Base-by-base conservation (phyloP, 306 rosid genomes). In the Vigna hirtella region DNA sequence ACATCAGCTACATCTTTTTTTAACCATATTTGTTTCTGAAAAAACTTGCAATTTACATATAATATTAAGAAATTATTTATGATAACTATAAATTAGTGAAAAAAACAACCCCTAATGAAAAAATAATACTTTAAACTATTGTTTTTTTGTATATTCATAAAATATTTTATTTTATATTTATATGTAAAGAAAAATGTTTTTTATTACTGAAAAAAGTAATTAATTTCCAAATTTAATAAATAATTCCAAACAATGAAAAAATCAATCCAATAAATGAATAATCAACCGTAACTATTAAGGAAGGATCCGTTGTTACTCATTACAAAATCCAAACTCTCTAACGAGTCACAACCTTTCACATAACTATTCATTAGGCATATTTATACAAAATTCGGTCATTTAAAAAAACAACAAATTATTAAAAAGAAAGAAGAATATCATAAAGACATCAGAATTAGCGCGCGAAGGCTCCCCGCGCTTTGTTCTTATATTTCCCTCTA, bases 381-480 rank as follows among this genome's bases (percentile, higher is more conserved):
- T 43, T 43, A 43, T 20, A 57, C 2, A 57, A 56, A 24, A 3
- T 15, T 4, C 8, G 24, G 5, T 57, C 0, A 4, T 57, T 24
- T 58, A 50, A 51, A 56, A 76, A 38, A 65, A 76, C 1, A 2
- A 18, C 4, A 12, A 68, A 26, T 9, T 34, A 34, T 34, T 5
- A 4, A 5, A 36, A 36, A 36, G 42, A 36, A 6, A 36, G 9
- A 73, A 74, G 12, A 14, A 61, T 62, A 62, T 8, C 18, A 34
- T 34, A 70, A 26, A 58, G 0, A 14, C 12, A 32, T 12, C 24
- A 7, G 43, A 43, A 50, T 77, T 82, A 78, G 74, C 75, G 84
- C 88, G 83, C 83, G 72, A 77, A 62, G n/a, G 70, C 86, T 85
- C 87, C 91, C 93, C 90, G 77, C 64, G 32, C 9, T 15, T 9